Evolutionary conservation across 1,139 yeast species (phyloP).

Genomic region (Sugiyamaella novakii): DNA sequence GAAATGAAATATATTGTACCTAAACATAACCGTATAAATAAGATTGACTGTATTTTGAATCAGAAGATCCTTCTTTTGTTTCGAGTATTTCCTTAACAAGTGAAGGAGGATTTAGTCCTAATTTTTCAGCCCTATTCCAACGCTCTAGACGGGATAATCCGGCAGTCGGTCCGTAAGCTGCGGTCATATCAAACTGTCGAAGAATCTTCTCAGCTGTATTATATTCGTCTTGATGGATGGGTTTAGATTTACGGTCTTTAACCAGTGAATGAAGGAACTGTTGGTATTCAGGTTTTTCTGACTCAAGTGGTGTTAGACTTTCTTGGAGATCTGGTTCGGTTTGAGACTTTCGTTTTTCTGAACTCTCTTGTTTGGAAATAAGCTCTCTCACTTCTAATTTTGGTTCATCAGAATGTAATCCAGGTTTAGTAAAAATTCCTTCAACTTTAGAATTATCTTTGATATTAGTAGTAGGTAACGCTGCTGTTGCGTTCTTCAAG

Average conservation of each 20-base stretch:
- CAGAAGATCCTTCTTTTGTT: conserved; percentile 30
- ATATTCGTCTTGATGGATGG: conserved; percentile 39
- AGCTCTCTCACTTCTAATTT: conserved; percentile 12
- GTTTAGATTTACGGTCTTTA: conserved; percentile 20
- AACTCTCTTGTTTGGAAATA: neutral
- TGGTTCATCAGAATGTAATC: neutral
- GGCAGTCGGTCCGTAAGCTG: conserved; percentile 44
- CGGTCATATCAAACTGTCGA: conserved; percentile 41
- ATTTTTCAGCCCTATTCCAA: conserved; percentile 88
- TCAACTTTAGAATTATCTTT: neutral
- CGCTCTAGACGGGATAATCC: conserved; percentile 49
- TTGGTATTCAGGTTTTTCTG: conserved; percentile 13
- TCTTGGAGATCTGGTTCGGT: conserved; percentile 14
- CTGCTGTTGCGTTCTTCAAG: neutral
- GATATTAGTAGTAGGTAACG: neutral
- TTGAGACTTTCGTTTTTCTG: conserved; percentile 9
- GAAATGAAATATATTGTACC: too few relatives aligned
- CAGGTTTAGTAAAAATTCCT: conserved; percentile 9
- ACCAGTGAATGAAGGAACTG: conserved; percentile 20
- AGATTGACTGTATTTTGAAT: conserved; percentile 28
- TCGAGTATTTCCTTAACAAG: conserved; percentile 37
- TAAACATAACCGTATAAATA: conserved; percentile 30
- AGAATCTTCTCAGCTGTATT: conserved; percentile 39
- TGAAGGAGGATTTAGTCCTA: conserved; percentile 55
- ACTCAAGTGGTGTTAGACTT: conserved; percentile 9